Conservation (phyloP, 495 filamentous ascomycete genomes). For the Daldinia concentrica region DNA sequence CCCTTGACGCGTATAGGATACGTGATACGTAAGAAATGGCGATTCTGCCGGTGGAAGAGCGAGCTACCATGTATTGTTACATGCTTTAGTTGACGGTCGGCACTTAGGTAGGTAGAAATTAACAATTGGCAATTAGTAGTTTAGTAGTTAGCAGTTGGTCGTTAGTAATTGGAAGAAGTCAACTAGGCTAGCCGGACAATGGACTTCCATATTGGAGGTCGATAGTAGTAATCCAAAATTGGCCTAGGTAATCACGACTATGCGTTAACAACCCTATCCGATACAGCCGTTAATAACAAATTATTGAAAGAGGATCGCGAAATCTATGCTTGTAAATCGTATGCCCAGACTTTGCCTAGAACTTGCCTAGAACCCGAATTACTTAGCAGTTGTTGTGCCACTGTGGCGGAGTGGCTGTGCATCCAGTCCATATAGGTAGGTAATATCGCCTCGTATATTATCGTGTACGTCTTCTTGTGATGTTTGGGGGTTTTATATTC, state of each 20-base stretch:
- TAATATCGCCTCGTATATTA: too few relatives aligned
- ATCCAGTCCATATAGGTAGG: too few relatives aligned
- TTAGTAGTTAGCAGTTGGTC: not conserved
- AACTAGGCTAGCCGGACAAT: not conserved
- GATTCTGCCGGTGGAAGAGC: not conserved
- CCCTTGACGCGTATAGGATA: not conserved
- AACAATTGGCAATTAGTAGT: not conserved
- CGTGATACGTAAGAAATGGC: not conserved
- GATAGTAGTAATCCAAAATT: too few relatives aligned
- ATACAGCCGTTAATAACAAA: too few relatives aligned
- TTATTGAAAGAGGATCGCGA: too few relatives aligned
- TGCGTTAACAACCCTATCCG: too few relatives aligned
- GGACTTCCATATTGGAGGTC: too few relatives aligned
- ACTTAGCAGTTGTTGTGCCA: not conserved
- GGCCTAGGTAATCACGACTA: too few relatives aligned
- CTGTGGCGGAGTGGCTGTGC: not conserved
- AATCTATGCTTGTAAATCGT: not conserved
- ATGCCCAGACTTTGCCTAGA: slow-evolving; percentile 2
- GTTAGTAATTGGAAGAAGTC: not conserved
- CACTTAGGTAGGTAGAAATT: not conserved
- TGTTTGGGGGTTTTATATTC: too few relatives aligned
- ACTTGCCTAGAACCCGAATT: not conserved
- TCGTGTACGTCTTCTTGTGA: too few relatives aligned
- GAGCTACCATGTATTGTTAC: not conserved
- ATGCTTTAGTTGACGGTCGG: not conserved